These are phyloP conservation scores for Globisporangium irregulare DNA, from an alignment of 352 stramenopile species.

Conservation along the genomic window DNA sequence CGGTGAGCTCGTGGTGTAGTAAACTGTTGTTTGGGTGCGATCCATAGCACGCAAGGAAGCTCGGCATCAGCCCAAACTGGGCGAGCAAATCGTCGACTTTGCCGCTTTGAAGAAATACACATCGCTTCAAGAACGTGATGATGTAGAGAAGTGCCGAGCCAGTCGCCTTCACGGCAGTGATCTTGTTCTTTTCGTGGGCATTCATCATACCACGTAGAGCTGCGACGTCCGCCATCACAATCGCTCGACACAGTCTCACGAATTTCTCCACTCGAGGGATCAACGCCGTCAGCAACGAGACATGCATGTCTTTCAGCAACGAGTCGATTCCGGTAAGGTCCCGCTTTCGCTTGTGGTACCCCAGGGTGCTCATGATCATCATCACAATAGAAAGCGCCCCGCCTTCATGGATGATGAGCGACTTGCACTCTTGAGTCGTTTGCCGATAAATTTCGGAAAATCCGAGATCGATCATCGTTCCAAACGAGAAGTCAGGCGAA, in stretches of 20 bases:
- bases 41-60: constrained; percentile 72
- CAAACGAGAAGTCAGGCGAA: constrained; percentile 67
- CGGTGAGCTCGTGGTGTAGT: constrained; percentile 82
- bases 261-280: constrained; percentile 77
- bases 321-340: constrained; percentile 71
- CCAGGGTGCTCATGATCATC: constrained; percentile 82
- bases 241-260: constrained; percentile 63
- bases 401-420: constrained; percentile 69
- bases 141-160: constrained; percentile 72
- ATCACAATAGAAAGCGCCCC: constrained; percentile 84
- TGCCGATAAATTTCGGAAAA: constrained; percentile 79
- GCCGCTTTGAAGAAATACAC: constrained; percentile 79
- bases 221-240: constrained; percentile 55
- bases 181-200: constrained; percentile 30
- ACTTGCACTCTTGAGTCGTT: constrained; percentile 47
- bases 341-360: constrained; percentile 82
- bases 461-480: constrained; percentile 71
- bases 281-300: constrained; percentile 44
- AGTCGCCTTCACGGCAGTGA: constrained; percentile 52
- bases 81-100: constrained; percentile 64
- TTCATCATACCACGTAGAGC: constrained; percentile 43
- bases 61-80: constrained; percentile 78
- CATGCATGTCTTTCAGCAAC: constrained; percentile 47
- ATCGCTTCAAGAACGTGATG: constrained; percentile 83
- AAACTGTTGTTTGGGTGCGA: constrained; percentile 81